Evolutionary conservation across 2,329 filamentous ascomycete genomes (phyloP), one percentile per base, ranked within the genome.

Genomic region (Cucurbitaria berberidis): DNA sequence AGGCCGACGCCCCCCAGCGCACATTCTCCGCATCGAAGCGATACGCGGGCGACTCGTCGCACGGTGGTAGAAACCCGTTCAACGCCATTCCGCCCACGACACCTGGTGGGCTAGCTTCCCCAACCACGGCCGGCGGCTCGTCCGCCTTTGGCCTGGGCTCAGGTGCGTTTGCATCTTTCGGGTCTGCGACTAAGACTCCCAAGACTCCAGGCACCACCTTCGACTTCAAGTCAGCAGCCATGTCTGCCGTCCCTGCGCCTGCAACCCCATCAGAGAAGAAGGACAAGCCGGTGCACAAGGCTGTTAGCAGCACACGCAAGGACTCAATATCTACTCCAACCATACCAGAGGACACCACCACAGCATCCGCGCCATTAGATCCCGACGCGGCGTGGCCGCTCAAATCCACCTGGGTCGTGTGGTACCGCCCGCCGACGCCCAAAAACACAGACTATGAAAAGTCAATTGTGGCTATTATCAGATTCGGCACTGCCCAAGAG

Each of bases 401-500:
- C 67, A 92, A 90, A 77, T 88, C 91, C 75, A 88, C 87, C 59
- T 99, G 95, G 95, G 88, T 96, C 29, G 91, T 98, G 74, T 98
- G 95, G 92, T 99, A 96, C 78, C 86, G 95, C 54, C 95, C 95
- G 34, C 95, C 95, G 44, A 96, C 96, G 67, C 93, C 91, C 63
- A 99, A 99, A 80, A 95, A 93, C 62, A 93, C 95, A 70, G 93
- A 98, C 76, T 99, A 99, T 76, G 95, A 99, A 76, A 96, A 98
- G 78, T 98, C 93, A 6, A 87, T 96, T 57, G 89, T 95, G 68
- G 86, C 92, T 34, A 86, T 98, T 70, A 93, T 91, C 66, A 84
- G 85, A 50, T 90, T 96, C 70, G 84, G 84, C 55, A 91, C 90
- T 5, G 91, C 86, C 44, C 92, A 98, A 77, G 90, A 95, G 54